phyloP scores from a whole-genome alignment of 1,284 basidiomycete genomes.

The Phenoliferia sp. region DNA sequence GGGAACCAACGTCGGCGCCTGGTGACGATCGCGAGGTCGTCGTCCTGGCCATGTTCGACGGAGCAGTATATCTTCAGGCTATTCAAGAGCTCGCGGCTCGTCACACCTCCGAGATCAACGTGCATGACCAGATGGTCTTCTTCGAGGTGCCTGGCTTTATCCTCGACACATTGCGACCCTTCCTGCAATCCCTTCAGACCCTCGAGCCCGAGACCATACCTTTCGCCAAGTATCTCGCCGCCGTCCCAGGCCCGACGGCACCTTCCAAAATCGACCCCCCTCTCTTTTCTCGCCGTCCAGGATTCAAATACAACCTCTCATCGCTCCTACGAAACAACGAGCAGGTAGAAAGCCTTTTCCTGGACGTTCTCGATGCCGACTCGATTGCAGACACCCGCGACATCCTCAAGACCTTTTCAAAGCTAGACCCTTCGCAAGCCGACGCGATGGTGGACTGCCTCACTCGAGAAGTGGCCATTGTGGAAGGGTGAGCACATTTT shows the following conservation, averaged over 20 bases:
- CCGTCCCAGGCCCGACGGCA: conserved; percentile 43
- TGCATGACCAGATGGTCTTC: conserved; percentile 42
- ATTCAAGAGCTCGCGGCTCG: conserved; percentile 32
- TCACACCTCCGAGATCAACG: conserved; percentile 7
- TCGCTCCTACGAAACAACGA: conserved; percentile 42
- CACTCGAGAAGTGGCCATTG: conserved; percentile 56
- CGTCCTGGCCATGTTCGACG: conserved; percentile 54
- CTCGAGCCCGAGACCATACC: conserved; percentile 54
- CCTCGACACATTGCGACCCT: conserved; percentile 59
- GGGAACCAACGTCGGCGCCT: conserved; percentile 39
- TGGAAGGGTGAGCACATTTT: conserved; percentile 50
- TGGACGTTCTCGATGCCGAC: conserved; percentile 43
- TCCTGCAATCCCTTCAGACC: conserved; percentile 53
- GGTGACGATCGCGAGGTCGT: conserved; percentile 24
- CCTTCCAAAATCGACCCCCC: conserved; percentile 49
- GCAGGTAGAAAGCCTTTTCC: conserved; percentile 34
- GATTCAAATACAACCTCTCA: conserved; percentile 51
- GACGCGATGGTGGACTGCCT: conserved; percentile 60
- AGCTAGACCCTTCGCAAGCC: conserved; percentile 61
- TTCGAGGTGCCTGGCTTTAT: conserved; percentile 56
- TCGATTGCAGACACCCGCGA: conserved; percentile 48
- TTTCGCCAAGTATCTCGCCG: conserved; percentile 51
- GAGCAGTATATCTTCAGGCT: conserved; percentile 46
- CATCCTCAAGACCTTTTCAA: conserved; percentile 46
- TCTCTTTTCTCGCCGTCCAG: conserved; percentile 49